These are phyloP conservation scores for Botrytis elliptica DNA, from an alignment of 2,329 filamentous ascomycete genomes.

Conservation along the genomic window DNA sequence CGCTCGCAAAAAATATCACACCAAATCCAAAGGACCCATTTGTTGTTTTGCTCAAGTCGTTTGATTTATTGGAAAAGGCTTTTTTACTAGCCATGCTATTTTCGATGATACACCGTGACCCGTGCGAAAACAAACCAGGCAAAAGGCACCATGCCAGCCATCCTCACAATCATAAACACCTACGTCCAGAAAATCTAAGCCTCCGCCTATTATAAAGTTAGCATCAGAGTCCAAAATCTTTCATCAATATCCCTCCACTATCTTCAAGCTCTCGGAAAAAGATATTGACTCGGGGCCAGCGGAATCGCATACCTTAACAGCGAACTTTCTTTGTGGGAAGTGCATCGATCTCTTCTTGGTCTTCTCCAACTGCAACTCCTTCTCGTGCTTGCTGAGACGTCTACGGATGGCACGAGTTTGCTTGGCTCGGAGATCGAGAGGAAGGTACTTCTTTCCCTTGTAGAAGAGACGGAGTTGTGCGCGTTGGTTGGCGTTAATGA, in stretches of 20 bases:
- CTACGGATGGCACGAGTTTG: constrained; percentile 97
- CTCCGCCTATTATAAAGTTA: constrained; percentile 35
- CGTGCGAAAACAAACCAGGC: constrained; percentile 29
- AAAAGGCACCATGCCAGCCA: constrained; percentile 28
- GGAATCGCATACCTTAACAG: constrained; percentile 71
- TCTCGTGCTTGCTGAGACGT: constrained; percentile 89
- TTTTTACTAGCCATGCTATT: constrained; percentile 40
- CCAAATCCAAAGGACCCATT: constrained; percentile 17
- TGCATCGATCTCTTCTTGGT: constrained; percentile 93
- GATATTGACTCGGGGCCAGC: background rate
- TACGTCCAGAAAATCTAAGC: constrained; percentile 34
- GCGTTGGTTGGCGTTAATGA: constrained; percentile 99
- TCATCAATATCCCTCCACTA: background rate
- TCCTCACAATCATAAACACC: constrained; percentile 31
- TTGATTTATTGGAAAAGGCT: constrained; percentile 36
- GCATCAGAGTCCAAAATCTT: constrained; percentile 13
- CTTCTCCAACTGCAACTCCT: constrained; percentile 82
- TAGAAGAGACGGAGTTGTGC: constrained; percentile 98
- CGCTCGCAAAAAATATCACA: constrained; percentile 22
- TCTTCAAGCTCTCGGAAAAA: background rate
- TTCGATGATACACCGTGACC: constrained; percentile 37
- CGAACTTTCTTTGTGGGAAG: constrained; percentile 98
- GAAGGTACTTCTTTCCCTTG: constrained; percentile 99
- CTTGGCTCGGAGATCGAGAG: constrained; percentile 97
- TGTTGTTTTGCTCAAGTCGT: constrained; percentile 34